These are phyloP conservation scores for Diplosphaera chodatii DNA, from an alignment of 139 green algal species.

Conservation along the genomic window DNA sequence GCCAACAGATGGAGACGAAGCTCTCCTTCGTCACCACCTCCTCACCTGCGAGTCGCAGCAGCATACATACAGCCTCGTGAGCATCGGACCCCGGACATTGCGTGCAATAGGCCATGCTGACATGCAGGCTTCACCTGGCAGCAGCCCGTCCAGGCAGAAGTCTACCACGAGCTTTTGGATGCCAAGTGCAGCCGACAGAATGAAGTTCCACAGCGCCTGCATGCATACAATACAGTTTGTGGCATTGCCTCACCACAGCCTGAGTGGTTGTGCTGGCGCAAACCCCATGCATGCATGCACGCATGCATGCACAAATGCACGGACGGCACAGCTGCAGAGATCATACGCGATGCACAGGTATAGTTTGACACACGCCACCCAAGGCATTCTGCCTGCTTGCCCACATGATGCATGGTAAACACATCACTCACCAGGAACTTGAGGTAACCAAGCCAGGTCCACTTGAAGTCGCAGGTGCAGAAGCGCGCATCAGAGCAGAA, in stretches of 20 bases:
- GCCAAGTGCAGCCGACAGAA: slow-evolving; percentile 49
- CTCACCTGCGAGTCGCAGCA: slow-evolving; percentile 47
- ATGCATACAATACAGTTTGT: background rate
- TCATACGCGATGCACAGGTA: no score
- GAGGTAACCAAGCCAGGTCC: slow-evolving; percentile 58
- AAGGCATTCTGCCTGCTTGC: no score
- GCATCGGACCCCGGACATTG: no score
- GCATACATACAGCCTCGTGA: background rate
- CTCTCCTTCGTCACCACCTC: slow-evolving; percentile 71
- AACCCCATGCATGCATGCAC: no score
- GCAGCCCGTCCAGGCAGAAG: slow-evolving; percentile 54
- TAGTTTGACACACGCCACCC: no score
- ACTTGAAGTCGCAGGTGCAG: slow-evolving; percentile 65
- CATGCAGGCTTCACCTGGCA: no score
- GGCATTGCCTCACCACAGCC: background rate
- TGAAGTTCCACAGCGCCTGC: slow-evolving; percentile 58
- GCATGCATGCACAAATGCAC: no score
- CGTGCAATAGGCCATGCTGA: no score
- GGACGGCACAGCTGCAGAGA: no score
- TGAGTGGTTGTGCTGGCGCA: no score
- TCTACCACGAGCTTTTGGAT: slow-evolving; percentile 54
- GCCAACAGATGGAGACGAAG: slow-evolving; percentile 75
- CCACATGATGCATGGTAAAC: no score
- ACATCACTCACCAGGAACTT: slow-evolving; percentile 42
- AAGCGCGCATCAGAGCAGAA: slow-evolving; percentile 69